These are phyloP conservation scores for Neonectria magnoliae DNA, from an alignment of 2,329 filamentous ascomycete species.

Conservation along the genomic window DNA sequence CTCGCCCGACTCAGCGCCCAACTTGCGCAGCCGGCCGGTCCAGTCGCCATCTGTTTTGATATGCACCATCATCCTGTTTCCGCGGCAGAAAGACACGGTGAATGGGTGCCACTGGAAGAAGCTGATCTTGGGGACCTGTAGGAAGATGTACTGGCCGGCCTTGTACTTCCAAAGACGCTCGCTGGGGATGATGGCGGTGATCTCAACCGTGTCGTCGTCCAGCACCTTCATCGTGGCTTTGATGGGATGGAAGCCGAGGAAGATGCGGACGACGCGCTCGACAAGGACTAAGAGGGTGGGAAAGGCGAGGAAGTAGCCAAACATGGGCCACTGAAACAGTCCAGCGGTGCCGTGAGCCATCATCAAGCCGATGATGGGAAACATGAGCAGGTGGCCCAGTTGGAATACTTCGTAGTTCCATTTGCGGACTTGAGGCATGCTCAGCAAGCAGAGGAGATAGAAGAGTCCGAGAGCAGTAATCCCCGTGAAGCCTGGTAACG, in stretches of 20 bases:
- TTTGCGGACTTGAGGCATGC: conserved; percentile 60
- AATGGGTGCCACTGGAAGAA: conserved; percentile 69
- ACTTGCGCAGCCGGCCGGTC: conserved; percentile 57
- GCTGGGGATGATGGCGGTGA: conserved; percentile 59
- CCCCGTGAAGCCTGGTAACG: conserved; percentile 61
- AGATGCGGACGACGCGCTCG: conserved; percentile 58
- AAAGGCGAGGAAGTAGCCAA: conserved; percentile 66
- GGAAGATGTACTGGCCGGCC: conserved; percentile 67
- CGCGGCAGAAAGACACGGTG: conserved; percentile 65
- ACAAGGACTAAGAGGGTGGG: conserved; percentile 61
- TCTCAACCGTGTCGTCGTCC: conserved; percentile 62
- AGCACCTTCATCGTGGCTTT: conserved; percentile 58
- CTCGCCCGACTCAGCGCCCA: conserved; percentile 50
- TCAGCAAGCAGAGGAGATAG: conserved; percentile 58
- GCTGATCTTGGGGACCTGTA: conserved; percentile 63
- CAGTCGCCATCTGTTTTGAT: conserved; percentile 69
- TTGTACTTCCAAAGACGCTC: conserved; percentile 62
- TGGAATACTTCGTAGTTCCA: conserved; percentile 68
- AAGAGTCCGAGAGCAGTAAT: conserved; percentile 60
- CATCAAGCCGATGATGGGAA: conserved; percentile 65
- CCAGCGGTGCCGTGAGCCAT: conserved; percentile 63
- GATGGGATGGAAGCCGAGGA: conserved; percentile 60
- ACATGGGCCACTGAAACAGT: conserved; percentile 64
- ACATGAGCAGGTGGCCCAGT: conserved; percentile 66
- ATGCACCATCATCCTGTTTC: conserved; percentile 62